Evolutionary conservation across 805 yeast genomes (phyloP), one percentile per base, ranked within the genome.

Genomic region (Candida peoriensis): DNA sequence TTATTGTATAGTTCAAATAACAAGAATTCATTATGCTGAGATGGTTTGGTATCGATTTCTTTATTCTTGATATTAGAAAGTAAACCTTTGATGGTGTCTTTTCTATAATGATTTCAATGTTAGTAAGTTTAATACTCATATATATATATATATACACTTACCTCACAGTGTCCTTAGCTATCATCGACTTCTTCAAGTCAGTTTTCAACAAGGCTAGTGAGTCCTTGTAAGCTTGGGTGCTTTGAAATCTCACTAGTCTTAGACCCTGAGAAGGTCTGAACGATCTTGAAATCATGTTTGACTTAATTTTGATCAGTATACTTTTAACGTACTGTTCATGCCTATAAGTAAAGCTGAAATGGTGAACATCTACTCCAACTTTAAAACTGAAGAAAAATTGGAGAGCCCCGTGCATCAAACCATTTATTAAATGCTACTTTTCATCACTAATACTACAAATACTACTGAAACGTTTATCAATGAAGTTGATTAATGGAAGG

Each of bases 141-240:
- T 12, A 22, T 8, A 6, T 11, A 4, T 8, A 11, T 16, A n/a
- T 22, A 12, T 4, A 3, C n/a, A 24, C 41, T 28, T 21, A 38
- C 44, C 53, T 55, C 12, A 60, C 28, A 5, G 53, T 52, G 44
- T 72, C 66, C 32, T 71, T 70, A 8, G 66, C 57, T 22, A 63
- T 47, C 76, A 73, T 71, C 1, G 78, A 72, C 12, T 46, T 44
- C 43, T 73, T 73, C 28, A 73, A 57, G 39, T 62, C 67, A 31
- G 61, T 57, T 42, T 74, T 67, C 28, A 73, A 55, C 2, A 38
- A 20, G 1, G 49, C 39, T 3, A 61, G n/a, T 0, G 64, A 58
- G 34, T 52, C 55, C 10, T 50, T 44, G 44, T 65, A 68, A 2
- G 68, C 64, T 51, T 24, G 37, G 1, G 54, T 30, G 28, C 22